These are phyloP conservation scores for Lactifluus hygrophoroides DNA, from an alignment of 768 basidiomycete genomes.

Conservation along the genomic window DNA sequence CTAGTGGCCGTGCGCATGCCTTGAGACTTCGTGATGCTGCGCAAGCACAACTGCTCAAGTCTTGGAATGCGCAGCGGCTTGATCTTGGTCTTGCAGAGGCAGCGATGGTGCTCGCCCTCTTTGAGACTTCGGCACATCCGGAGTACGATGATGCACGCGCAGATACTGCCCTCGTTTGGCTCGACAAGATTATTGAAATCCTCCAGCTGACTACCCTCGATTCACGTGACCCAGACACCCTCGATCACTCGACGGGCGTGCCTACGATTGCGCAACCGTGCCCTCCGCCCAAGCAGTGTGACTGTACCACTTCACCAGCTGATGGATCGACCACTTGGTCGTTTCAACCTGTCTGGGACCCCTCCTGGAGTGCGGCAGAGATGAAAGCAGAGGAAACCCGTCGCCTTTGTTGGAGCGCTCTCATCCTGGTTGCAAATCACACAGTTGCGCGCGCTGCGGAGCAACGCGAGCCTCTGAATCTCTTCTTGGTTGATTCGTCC, in stretches of 20 bases:
- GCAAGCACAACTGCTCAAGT: conserved; percentile 42
- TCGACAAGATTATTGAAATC: conserved; percentile 58
- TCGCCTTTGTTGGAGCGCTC: conserved; percentile 68
- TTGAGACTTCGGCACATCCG: conserved; percentile 69
- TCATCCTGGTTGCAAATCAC: conserved; percentile 59
- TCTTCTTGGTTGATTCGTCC: conserved; percentile 53
- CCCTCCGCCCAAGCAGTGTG: conserved; percentile 31
- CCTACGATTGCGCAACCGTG: conserved; percentile 36
- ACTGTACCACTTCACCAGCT: conserved; percentile 35
- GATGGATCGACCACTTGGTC: conserved; percentile 37
- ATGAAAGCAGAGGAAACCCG: conserved; percentile 61
- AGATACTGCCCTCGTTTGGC: conserved; percentile 41
- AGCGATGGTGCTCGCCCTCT: conserved; percentile 67
- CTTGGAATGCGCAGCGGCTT: conserved; percentile 43
- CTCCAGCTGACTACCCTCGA: conserved; percentile 52
- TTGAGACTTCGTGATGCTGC: conserved; percentile 50
- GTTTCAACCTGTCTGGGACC: conserved; percentile 53
- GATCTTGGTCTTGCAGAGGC: conserved; percentile 65
- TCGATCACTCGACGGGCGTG: conserved; percentile 38
- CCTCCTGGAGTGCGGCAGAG: conserved; percentile 45
- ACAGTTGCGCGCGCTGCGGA: conserved; percentile 62
- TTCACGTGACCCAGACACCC: conserved; percentile 41
- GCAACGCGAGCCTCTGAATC: conserved; percentile 45
- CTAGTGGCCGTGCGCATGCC: conserved; percentile 47
- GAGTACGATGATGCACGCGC: conserved; percentile 49